Evolutionary conservation across 116 monocot genomes (phyloP), one percentile per base, ranked within the genome.

Genomic region (Phalaenopsis hybrid): DNA sequence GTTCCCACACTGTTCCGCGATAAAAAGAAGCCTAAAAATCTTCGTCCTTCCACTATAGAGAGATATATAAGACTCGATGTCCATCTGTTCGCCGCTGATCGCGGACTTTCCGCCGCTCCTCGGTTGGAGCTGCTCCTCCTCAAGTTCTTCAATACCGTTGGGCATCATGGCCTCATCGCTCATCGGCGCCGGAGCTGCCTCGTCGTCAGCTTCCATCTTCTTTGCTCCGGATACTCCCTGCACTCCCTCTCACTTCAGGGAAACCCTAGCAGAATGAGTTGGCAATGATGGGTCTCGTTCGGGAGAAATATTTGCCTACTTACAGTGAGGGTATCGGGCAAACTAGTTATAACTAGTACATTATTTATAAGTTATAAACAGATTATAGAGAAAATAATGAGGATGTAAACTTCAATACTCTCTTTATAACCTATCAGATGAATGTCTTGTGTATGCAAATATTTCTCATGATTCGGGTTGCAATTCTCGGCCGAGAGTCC

Each of bases 21-120:
- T 91, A 85, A 99, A 95, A 18, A 99, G 73, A 6, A 99, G 88
- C 55, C 99, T 83, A 12, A 72, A 21, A 37, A 99, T 80, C 78
- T 87, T 91, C 10, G 92, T 96, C 77, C 96, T 84, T 52, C 94
- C 94, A 57, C 82, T 86, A 87, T 94, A 96, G 41, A 94, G 86
- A 43, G 89, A 88, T 2, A 92, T 92, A 87, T 96, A 96, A 0
- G 91, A 89, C 89, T 96, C 96, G 49, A 94, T 88, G 83, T 96
- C 96, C 83, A 96, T 79, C 89, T 88, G 96, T 75, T 96, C 96
- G 83, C 89, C 88, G 78, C 88, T 85, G 49, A 91, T 63, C 76
- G 87, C 61, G 61, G 83, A 77, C 84, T 80, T 82, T n/a, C 82
- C 33, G 78, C 52, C 86, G 23, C 51, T 48, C 25, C 77, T 77